Evolutionary conservation across 1,139 yeast species (phyloP), one percentile per base, ranked within the genome.

Genomic region (Nakaseomyces kungkrabaensis): DNA sequence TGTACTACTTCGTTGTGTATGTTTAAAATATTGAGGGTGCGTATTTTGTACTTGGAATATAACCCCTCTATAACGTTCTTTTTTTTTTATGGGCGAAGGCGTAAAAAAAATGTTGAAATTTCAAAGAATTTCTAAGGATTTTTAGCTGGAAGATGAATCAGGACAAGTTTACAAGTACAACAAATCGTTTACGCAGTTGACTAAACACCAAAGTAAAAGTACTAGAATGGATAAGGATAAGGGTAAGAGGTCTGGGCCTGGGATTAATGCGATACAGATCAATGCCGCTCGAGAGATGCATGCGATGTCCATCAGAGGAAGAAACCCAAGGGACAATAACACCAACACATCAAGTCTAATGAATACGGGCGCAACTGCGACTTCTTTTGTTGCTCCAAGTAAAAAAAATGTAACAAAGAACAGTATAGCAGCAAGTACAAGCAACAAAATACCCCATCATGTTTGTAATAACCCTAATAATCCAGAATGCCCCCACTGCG

Each of bases 231-330:
- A 17, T 7, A 22, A 42, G 33, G n/a, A 31, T 27, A 13, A 24
- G 45, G 32, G 42, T 33, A 34, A 36, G 17, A 50, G 45, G 43
- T 43, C 50, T 13, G 54, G 56, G 49, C 31, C 45, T 10, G 81
- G 78, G 1, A 77, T 82, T 41, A 71, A 74, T 48, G 80, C 83
- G 0, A 71, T 79, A 3, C 81, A 80, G 55, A 72, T 82, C n/a
- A 73, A 74, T 55, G 66, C 77, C 26, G 90, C 90, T 1, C 69
- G 88, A 51, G 81, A 81, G 59, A 76, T 82, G 82, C 81, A 76
- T 40, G 69, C 68, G 3, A 53, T 54, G 26, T 68, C 71, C 48
- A 59, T 65, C 60, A 49, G 62, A 13, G 65, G 70, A 1, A 56
- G 71, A 45, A 47, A 49, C 17, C 64, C 59, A n/a, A 8, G 38